Percentiles rank a stretch among this genome's conserved stretches.
Evolutionary conservation across 139 green algal species (phyloP).

Genomic region (Zygnema circumcarinatum): DNA sequence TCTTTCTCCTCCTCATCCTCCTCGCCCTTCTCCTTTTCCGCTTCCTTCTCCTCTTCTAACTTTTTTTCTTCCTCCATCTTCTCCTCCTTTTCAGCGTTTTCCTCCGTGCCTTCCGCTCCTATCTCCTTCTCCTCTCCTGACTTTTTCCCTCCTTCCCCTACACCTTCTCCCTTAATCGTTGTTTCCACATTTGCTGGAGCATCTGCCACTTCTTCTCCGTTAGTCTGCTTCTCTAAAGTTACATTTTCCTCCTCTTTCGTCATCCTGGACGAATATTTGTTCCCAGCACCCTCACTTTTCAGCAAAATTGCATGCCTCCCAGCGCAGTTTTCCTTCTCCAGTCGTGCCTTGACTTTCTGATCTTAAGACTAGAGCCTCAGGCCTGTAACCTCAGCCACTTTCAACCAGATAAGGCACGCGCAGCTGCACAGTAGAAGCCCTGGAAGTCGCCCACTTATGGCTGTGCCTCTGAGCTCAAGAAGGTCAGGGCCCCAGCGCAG

Average conservation of each 20-base stretch:
- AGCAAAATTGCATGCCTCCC: too few relatives aligned
- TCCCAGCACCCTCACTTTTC: background rate
- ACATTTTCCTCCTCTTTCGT: too few relatives aligned
- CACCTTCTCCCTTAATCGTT: background rate
- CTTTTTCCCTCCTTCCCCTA: background rate
- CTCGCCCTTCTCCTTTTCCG: background rate
- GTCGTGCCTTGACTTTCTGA: too few relatives aligned
- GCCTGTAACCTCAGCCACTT: too few relatives aligned
- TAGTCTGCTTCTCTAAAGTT: background rate
- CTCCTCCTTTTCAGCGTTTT: background rate
- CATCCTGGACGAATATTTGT: background rate
- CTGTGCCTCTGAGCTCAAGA: too few relatives aligned
- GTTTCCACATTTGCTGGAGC: background rate
- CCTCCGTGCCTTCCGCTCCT: background rate
- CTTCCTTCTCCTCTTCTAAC: background rate
- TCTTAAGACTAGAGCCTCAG: too few relatives aligned
- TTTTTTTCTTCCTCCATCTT: background rate
- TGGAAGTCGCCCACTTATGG: too few relatives aligned
- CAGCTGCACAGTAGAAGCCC: too few relatives aligned
- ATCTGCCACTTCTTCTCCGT: background rate
- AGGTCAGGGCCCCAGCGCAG: too few relatives aligned
- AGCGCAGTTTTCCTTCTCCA: too few relatives aligned
- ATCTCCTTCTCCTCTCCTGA: background rate
- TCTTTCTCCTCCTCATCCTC: background rate
- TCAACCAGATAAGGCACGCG: too few relatives aligned